Conservation (phyloP, 192 early-diverging fungal genomes). For the Mortierella alpina region DNA sequence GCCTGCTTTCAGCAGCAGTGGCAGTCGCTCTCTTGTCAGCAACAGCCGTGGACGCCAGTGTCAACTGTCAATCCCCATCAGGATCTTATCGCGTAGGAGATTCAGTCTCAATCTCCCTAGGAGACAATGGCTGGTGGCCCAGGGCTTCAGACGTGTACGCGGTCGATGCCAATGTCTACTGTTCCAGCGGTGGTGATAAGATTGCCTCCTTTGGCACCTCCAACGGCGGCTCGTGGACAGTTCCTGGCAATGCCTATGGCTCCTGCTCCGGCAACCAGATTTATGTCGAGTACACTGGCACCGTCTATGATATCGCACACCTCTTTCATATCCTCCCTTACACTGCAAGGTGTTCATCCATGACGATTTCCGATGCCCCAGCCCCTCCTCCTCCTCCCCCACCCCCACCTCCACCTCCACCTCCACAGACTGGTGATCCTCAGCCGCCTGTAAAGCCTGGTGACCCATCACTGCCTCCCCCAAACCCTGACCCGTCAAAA, state of each 20-base stretch:
- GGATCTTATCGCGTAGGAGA: constrained; percentile 21
- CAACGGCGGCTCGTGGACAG: constrained; percentile 23
- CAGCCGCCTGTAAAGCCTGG: constrained; percentile 3
- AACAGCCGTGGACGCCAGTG: background rate
- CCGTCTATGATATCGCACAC: constrained; percentile 14
- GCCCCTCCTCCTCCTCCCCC: constrained; percentile 11
- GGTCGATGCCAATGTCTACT: constrained; percentile 20
- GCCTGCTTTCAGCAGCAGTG: constrained; percentile 9
- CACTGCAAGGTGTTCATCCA: constrained; percentile 6
- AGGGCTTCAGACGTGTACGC: constrained; percentile 16
- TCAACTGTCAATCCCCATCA: constrained; percentile 28
- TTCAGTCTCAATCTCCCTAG: constrained; percentile 7
- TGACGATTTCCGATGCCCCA: constrained; percentile 7
- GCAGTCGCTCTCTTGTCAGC: constrained; percentile 10
- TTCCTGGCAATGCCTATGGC: constrained; percentile 8
- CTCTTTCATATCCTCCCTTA: constrained; percentile 1
- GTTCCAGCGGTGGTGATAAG: constrained; percentile 9
- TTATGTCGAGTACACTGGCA: constrained; percentile 27
- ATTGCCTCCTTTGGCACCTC: constrained; percentile 11
- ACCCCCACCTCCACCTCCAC: constrained; percentile 12
- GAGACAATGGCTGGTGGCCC: constrained; percentile 38
- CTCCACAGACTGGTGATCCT: background rate
- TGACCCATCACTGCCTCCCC: background rate
- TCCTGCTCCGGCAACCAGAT: constrained; percentile 13
- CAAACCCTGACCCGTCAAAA: background rate